Evolutionary conservation across 1,284 basidiomycete species (phyloP), one percentile per base, ranked within the genome.

Genomic region (Fistulinella cinereoalba): DNA sequence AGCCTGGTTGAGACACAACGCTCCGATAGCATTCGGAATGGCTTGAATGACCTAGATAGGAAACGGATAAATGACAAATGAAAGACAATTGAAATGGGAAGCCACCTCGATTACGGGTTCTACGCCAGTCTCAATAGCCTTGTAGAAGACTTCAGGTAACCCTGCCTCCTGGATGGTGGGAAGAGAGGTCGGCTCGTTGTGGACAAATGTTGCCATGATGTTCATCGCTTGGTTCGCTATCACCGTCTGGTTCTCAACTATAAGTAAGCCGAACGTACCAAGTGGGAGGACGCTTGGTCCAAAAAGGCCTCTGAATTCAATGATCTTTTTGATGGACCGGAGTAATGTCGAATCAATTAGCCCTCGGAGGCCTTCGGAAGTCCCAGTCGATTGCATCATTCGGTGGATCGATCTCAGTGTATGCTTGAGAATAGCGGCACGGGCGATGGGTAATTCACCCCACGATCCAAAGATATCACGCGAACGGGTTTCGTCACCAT

Each of bases 141-240:
- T 78, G 66, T 95, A 97, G 55, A 99, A 91, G 0, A 85, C 80
- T 60, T 96, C 91, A 1, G 97, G 97, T 3, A 99, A 69, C 22
- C 88, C 83, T 40, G 85, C 80, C 68, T 99, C 97, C 68, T 99
- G 97, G 31, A 99, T 85, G 43, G 95, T 88, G 1, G 82, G 73
- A 46, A 99, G 74, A 12, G 92, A 97, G 0, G 96, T 98, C 10
- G 97, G 97, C 69, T 99, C 97, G 60, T 98, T 99, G 75, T 99
- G 96, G 15, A 99, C 87, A 66, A 99, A 98, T 0, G 94, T 95
- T 6, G 96, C 86, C 86, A 97, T 94, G 64, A 97, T 91, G 69
- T 96, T 96, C 74, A 97, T 92, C 2, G 92, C 92, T 90, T 60
- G 16, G 43, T 16, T 19, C 6, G 15, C 2, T 21, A 38, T 56